Conservation (phyloP, 306 rosid species). For the Inga leiocalycina region DNA sequence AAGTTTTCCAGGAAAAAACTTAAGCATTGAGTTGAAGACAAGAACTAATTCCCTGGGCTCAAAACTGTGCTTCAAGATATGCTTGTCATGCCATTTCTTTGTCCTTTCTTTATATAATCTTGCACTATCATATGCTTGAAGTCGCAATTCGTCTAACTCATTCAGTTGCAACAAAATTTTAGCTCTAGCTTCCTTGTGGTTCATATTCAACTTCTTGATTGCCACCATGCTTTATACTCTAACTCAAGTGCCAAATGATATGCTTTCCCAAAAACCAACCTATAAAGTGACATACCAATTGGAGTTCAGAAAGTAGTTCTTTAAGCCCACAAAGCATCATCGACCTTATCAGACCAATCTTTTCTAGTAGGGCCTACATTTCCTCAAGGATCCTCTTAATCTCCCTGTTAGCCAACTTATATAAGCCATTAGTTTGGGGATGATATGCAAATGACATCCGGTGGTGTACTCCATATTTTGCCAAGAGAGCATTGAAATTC, state of each 20-base stretch:
- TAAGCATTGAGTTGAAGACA: background rate
- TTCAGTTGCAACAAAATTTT: background rate
- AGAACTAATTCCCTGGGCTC: background rate
- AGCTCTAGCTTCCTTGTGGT: fast-evolving
- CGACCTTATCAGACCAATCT: background rate
- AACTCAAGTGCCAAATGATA: background rate
- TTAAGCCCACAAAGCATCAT: background rate
- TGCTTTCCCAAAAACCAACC: background rate
- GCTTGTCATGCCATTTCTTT: no score
- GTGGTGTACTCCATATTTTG: no score
- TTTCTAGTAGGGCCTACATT: background rate
- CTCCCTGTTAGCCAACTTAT: background rate
- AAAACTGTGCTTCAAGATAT: no score
- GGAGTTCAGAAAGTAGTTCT: background rate
- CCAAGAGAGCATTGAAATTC: no score
- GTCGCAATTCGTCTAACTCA: background rate
- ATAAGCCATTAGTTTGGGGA: no score
- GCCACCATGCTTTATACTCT: background rate
- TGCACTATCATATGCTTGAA: background rate
- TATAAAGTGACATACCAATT: background rate
- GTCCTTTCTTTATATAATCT: background rate
- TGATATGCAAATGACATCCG: no score
- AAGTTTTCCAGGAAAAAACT: background rate
- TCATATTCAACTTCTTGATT: no score
- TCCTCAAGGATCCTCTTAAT: background rate